Base-by-base conservation (phyloP, 148 eudicot genomes). In the Rhododendron ferrugineum region DNA sequence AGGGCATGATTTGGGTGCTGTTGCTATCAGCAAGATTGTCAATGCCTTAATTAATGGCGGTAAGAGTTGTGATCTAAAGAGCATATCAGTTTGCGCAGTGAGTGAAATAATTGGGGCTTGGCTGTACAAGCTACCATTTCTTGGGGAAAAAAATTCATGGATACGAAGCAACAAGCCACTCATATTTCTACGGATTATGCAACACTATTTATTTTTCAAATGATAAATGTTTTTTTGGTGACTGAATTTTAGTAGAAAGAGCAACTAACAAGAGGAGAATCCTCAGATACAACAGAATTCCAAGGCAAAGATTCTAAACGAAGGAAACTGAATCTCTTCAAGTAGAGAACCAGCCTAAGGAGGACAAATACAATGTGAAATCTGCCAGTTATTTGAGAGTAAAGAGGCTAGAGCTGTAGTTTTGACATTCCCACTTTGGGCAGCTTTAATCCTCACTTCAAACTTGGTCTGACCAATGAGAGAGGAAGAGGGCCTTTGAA, bases 11-110 rank as follows among this genome's bases (percentile, higher is more conserved):
- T 72, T 92, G 56, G 92, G 94, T 86, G 92, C 94, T 66, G 91
- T 94, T 89, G 90, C 92, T 52, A 87, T 92, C 86, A 96, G 96
- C 89, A 90, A 92, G 84, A 94, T 94, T 74, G 98, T 96, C 85
- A 96, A 94, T 87, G 88, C 89, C 80, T 86, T 96, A 86, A 87
- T 85, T 82, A 88, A 82, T 77, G 82, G 83, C 80, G 93, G 98
- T 94, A 92, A 87, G 94, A 14, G 84, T 81, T 37, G 54, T 78
- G 54, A 42, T 81, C 50, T 28, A 49, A 54, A 50, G 30, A 82
- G 58, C 23, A n/a, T 23, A 36, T 68, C 50, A 30, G 36, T 47
- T 40, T 81, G 76, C 32, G 44, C 81, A 3, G 30, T 73, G 62
- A 49, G 26, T 16, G 72, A 73, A 66, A 46, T 18, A 62, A n/a